Base-by-base conservation (phyloP, 148 eudicot species). In the Persicaria tinctoria region DNA sequence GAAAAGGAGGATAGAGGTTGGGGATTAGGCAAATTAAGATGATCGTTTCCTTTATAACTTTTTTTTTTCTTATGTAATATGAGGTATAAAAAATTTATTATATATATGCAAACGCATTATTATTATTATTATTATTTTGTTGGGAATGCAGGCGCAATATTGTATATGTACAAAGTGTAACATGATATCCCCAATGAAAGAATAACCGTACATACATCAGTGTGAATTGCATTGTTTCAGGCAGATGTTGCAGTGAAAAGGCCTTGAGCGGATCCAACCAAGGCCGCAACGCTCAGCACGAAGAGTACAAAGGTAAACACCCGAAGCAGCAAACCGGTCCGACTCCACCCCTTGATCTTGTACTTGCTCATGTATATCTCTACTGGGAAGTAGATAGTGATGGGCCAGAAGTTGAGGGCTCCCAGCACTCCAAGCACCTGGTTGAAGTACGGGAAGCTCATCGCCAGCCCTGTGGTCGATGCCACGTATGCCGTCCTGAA, bases 351-450 rank as follows among this genome's bases (percentile, higher is more conserved):
- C 23, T 74, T 51, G 48, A 91, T 78, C 6, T 85, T 84, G 69
- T 71, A 85, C 82, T 89, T 92, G 53, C 56, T 80, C 48, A 89
- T 68, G 74, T 84, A 89, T 86, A 91, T 91, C 75, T 91, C 89
- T 38, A 89, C 86, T 0, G 93, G 96, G 57, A 91, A 91, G 72
- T 91, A 89, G 76, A 90, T 90, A 1, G 85, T 79, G 71, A 88
- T 55, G 20, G 90, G 92, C 90, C 90, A 87, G 68, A 78, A 85
- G 46, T 81, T 87, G 41, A 87, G 78, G 53, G 90, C 88, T 18
- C 90, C 90, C 18, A 85, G 69, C 68, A 85, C 80, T 16, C 88
- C 90, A 64, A 87, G 60, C 6, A 87, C 90, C 69, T 83, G 80
- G 78, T 87, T 87, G 85, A 87, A 87, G 76, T 85, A 87, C 23